Evolutionary conservation across 495 filamentous ascomycete genomes (phyloP).

Genomic region (Xylaria scruposa): DNA sequence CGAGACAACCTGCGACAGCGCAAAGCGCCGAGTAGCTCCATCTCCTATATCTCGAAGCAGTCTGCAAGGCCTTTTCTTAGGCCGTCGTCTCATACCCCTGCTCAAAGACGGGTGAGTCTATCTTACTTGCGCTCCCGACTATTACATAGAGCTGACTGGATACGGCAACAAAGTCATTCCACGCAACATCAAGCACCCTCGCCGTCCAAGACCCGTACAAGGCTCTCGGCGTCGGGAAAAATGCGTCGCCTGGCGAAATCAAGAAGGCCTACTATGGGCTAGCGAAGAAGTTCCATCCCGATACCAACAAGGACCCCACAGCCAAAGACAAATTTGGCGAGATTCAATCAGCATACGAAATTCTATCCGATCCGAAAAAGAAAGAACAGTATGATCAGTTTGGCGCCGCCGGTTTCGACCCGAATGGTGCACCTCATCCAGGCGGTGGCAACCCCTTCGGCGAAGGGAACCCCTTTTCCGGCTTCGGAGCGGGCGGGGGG

Average conservation of each 20-base stretch:
- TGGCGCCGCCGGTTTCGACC: constrained; percentile 87
- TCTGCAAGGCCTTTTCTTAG: constrained; percentile 6
- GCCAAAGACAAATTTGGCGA: constrained; percentile 95
- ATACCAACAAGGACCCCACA: constrained; percentile 91
- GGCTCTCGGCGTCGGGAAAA: constrained; percentile 81
- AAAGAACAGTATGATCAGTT: constrained; percentile 88
- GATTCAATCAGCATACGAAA: constrained; percentile 89
- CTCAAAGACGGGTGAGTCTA: constrained; percentile 36
- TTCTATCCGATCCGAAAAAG: constrained; percentile 90
- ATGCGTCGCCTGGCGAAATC: constrained; percentile 82
- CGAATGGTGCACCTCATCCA: constrained; percentile 73
- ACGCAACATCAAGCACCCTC: constrained; percentile 66
- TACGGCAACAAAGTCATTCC: constrained; percentile 67
- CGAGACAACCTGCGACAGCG: constrained; percentile 41
- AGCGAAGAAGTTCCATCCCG: constrained; percentile 98
- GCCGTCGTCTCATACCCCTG: constrained; percentile 21
- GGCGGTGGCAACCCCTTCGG: constrained; percentile 64
- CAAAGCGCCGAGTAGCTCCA: constrained; percentile 35
- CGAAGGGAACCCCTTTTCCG: constrained; percentile 68
- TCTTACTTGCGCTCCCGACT: background rate
- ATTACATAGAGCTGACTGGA: constrained; percentile 18
- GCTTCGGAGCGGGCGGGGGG: constrained; percentile 62
- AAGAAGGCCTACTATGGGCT: constrained; percentile 98
- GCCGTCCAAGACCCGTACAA: constrained; percentile 82
- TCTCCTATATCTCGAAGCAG: constrained; percentile 35